These are phyloP conservation scores for Alternaria gaisen DNA, from an alignment of 2,329 filamentous ascomycete genomes.

Conservation along the genomic window DNA sequence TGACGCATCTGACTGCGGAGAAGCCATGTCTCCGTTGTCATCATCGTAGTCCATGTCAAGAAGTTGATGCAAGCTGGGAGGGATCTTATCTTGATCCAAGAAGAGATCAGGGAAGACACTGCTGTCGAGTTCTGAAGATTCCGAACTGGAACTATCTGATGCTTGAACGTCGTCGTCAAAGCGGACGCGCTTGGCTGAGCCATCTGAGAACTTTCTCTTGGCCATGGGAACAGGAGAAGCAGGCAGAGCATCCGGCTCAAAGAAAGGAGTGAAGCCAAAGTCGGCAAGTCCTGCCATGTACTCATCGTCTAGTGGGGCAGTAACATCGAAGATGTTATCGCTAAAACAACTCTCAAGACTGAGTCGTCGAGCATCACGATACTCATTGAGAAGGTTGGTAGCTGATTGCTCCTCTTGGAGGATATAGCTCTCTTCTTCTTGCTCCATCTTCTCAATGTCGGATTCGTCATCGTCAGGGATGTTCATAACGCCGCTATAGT, in stretches of 20 bases:
- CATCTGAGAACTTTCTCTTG: constrained; percentile 50
- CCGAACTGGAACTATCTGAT: constrained; percentile 65
- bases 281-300: constrained; percentile 41
- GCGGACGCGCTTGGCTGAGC: constrained; percentile 71
- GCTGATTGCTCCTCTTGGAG: constrained; percentile 54
- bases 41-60: constrained; percentile 66
- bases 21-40: constrained; percentile 58
- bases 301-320: constrained; percentile 36
- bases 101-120: constrained; percentile 82
- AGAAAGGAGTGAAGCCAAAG: constrained; percentile 47
- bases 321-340: constrained; percentile 47
- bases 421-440: constrained; percentile 80
- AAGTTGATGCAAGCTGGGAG: constrained; percentile 75
- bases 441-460: constrained; percentile 79
- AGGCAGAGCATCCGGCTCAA: constrained; percentile 53
- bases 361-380: constrained; percentile 46
- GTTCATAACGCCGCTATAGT: constrained; percentile 78
- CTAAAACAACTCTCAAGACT: constrained; percentile 47
- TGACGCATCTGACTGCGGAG: constrained; percentile 55
- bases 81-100: constrained; percentile 75
- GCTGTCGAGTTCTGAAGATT: constrained; percentile 64
- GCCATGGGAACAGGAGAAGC: constrained; percentile 49
- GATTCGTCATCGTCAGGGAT: constrained; percentile 78
- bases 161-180: constrained; percentile 72
- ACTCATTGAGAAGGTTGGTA: constrained; percentile 41